Evolutionary conservation across 2,329 filamentous ascomycete species (phyloP).

Genomic region (Scopulariopsis brevicaulis): DNA sequence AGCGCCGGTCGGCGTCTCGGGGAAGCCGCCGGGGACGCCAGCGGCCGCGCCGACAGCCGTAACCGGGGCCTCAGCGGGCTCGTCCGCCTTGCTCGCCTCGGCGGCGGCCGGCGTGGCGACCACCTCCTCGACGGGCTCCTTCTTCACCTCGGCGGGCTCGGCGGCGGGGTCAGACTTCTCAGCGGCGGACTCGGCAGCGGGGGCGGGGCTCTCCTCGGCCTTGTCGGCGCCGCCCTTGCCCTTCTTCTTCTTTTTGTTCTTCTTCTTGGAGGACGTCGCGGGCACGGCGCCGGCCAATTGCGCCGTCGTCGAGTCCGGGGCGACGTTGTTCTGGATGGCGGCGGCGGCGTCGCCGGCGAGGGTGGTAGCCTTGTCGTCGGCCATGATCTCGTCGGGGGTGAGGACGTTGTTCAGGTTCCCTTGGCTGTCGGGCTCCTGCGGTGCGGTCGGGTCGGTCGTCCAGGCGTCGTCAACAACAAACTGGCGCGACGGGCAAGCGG

Average conservation of each 20-base stretch:
- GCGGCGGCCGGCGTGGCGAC: not conserved
- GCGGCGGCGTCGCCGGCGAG: slow-evolving; percentile 19
- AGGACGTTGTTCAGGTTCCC: slow-evolving; percentile 93
- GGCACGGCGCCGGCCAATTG: slow-evolving; percentile 38
- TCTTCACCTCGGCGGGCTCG: slow-evolving; percentile 6
- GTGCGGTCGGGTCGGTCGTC: slow-evolving; percentile 70
- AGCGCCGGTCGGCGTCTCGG: slow-evolving; percentile 53
- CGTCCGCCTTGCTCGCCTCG: not conserved
- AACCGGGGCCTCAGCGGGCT: not conserved
- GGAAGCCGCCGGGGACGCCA: slow-evolving; percentile 36
- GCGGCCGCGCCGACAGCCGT: slow-evolving; percentile 11
- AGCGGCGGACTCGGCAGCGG: slow-evolving; percentile 1
- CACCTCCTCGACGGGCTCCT: not conserved
- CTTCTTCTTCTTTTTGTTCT: slow-evolving; percentile 22
- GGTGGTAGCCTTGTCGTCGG: slow-evolving; percentile 10
- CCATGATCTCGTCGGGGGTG: slow-evolving; percentile 57
- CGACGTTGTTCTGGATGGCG: slow-evolving; percentile 45
- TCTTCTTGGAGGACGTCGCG: slow-evolving; percentile 34
- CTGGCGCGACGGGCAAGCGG: slow-evolving; percentile 30
- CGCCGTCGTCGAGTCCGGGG: slow-evolving; percentile 61
- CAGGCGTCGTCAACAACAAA: slow-evolving; percentile 93
- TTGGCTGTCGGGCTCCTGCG: slow-evolving; percentile 70
- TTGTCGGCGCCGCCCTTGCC: slow-evolving; percentile 7
- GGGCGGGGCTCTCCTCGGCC: not conserved
- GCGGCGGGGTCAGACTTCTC: slow-evolving; percentile 5